Conservation (phyloP, 441 rosid species). For the Erodium moschatum region DNA sequence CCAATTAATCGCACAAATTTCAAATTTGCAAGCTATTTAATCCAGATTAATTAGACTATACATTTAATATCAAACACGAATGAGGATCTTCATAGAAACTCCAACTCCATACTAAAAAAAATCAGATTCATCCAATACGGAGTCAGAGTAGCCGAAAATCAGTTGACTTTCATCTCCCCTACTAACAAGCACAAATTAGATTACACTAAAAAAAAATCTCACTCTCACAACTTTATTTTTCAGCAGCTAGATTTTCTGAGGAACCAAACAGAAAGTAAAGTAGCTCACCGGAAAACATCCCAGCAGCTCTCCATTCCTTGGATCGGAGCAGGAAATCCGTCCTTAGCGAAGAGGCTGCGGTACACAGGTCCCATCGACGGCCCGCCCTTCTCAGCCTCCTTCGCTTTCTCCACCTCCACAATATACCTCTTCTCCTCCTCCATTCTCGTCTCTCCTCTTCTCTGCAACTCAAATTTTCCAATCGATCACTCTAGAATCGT, state of each 20-base stretch:
- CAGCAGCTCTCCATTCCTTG: constrained; percentile 73
- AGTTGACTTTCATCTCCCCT: neutral
- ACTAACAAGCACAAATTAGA: neutral
- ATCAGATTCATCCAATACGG: neutral
- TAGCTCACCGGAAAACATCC: constrained; percentile 72
- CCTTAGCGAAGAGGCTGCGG: constrained; percentile 62
- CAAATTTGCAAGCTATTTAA: neutral
- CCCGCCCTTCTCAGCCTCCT: constrained; percentile 42
- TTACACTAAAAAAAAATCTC: neutral
- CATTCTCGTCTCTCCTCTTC: constrained; percentile 19
- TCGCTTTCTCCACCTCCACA: constrained; percentile 57
- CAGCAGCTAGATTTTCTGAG: constrained; percentile 10
- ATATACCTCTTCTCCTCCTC: constrained; percentile 37
- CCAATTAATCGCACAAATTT: neutral
- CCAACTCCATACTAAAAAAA: neutral
- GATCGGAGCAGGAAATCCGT: constrained; percentile 63
- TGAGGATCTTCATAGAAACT: neutral
- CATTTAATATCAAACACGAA: neutral
- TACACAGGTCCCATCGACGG: constrained; percentile 78
- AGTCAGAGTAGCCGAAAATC: neutral
- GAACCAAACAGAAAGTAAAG: constrained; percentile 17
- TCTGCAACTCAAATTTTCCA: neutral
- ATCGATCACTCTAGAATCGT: neutral
- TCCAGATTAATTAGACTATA: neutral
- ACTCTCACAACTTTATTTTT: neutral